Conservation (phyloP, 2,329 filamentous ascomycete genomes). For the Aureobasidium zeae region DNA sequence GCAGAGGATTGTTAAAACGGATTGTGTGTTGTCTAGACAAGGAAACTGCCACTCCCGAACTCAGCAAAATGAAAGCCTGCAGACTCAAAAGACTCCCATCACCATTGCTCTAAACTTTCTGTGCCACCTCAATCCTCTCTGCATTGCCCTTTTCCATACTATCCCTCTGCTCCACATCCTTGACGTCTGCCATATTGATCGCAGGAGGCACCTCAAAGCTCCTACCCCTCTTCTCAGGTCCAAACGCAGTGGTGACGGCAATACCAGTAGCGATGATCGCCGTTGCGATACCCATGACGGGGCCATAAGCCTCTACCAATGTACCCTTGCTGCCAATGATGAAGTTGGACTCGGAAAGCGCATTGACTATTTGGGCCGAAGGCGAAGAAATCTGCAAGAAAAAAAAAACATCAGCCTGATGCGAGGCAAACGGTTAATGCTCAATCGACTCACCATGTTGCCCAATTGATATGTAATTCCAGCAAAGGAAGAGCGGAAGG, state of each 20-base stretch:
- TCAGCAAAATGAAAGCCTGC: no score
- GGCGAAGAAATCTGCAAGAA: slow-evolving; percentile 36
- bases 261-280: slow-evolving; percentile 68
- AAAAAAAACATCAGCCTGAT: no score
- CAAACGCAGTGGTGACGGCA: slow-evolving; percentile 55
- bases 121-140: background rate
- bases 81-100: no score
- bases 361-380: slow-evolving; percentile 68
- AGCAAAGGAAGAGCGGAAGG: slow-evolving; percentile 61
- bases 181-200: slow-evolving; percentile 17
- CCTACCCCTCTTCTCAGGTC: slow-evolving; percentile 64
- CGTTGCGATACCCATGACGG: slow-evolving; percentile 65
- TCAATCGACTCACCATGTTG: no score
- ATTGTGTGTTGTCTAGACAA: no score
- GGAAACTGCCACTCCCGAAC: no score
- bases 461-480: slow-evolving; percentile 65
- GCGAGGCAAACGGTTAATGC: no score
- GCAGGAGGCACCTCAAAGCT: slow-evolving; percentile 55
- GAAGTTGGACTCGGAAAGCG: slow-evolving; percentile 54
- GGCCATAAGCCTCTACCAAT: slow-evolving; percentile 60
- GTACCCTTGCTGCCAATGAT: slow-evolving; percentile 48
- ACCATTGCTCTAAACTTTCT: no score
- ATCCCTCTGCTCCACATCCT: slow-evolving; percentile 18
- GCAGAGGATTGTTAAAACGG: no score
- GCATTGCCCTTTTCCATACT: slow-evolving; percentile 12